These are phyloP conservation scores for Fusarium sp. DNA, from an alignment of 2,329 filamentous ascomycete species.

Conservation along the genomic window DNA sequence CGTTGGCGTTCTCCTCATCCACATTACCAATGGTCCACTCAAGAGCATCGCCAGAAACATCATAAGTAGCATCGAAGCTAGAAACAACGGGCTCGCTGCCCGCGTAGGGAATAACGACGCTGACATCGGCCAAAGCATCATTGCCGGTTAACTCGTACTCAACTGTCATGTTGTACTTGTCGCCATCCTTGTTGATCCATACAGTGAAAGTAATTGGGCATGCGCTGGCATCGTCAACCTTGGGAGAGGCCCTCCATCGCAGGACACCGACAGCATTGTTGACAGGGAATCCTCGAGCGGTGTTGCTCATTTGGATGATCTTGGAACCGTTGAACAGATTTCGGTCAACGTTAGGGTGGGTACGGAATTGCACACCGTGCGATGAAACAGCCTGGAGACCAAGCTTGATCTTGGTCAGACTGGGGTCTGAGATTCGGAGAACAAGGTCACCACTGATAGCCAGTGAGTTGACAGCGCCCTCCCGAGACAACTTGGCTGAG, in stretches of 20 bases:
- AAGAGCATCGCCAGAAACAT: slow-evolving; percentile 90
- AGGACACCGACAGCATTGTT: slow-evolving; percentile 95
- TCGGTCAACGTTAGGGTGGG: slow-evolving; percentile 97
- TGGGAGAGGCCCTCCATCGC: slow-evolving; percentile 89
- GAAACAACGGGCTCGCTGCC: slow-evolving; percentile 88
- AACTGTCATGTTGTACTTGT: slow-evolving; percentile 89
- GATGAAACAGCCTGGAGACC: slow-evolving; percentile 80
- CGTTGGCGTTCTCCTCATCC: slow-evolving; percentile 83
- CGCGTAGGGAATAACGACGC: slow-evolving; percentile 87
- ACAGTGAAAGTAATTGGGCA: slow-evolving; percentile 97
- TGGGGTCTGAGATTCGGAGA: slow-evolving; percentile 88
- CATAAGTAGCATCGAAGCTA: slow-evolving; percentile 94
- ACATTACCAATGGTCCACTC: slow-evolving; percentile 95
- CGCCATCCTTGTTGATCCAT: slow-evolving; percentile 92
- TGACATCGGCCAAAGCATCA: slow-evolving; percentile 84
- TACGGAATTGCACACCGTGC: slow-evolving; percentile 90
- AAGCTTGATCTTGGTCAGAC: slow-evolving; percentile 92
- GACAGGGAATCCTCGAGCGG: slow-evolving; percentile 88
- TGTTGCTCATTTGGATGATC: slow-evolving; percentile 90
- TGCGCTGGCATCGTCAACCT: slow-evolving; percentile 81
- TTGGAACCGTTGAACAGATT: slow-evolving; percentile 85
- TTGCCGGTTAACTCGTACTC: slow-evolving; percentile 93
- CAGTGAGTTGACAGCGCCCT: slow-evolving; percentile 87
- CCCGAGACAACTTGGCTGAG: slow-evolving; percentile 86
- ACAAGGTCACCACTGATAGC: slow-evolving; percentile 93